Evolutionary conservation across 805 yeast species (phyloP), one percentile per base, ranked within the genome.

Genomic region (Lachancea nothofagi): DNA sequence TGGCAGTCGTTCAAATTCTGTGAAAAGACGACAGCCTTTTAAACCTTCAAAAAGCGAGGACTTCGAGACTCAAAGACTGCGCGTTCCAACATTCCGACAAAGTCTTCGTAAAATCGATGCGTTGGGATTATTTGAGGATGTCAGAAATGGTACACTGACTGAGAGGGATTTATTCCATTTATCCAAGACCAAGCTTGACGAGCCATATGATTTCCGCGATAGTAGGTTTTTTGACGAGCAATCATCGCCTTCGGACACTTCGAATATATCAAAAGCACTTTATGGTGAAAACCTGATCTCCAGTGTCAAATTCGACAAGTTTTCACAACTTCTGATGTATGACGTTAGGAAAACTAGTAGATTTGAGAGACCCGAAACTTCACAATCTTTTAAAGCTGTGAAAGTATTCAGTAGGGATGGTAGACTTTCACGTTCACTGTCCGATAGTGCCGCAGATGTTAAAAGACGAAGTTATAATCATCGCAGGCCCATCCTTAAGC

Each of bases 81-180:
- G 34, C 42, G 67, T 73, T 53, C 78, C 78, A 27, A 72, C 78
- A 15, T 63, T 74, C 50, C 46, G 56, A 33, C 44, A 43, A 14
- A 36, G 40, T 22, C 33, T 39, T 13, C 33, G 37, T 1, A 33
- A 43, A 7, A 20, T 47, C 6, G 49, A 45, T 24, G 44, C 51
- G 12, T 28, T 53, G 4, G 42, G 45, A 13, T 44, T 54, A 18
- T 40, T 54, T 12, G 43, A 40, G 19, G 44, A 46, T 29, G 40
- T 54, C 26, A 39, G 36, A 13, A 41, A 42, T 7, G 57, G 54
- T 4, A 46, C 48, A 1, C 26, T 51, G n/a, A 43, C 43, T 8
- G 49, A 49, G 25, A 36, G 40, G 10, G 43, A 45, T 24, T 40
- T 52, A 23, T 41, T 28, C 18, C 24, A 32, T 24, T 26, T 46